Base-by-base conservation (phyloP, 2,329 filamentous ascomycete species). In the Neofusicoccum parvum region DNA sequence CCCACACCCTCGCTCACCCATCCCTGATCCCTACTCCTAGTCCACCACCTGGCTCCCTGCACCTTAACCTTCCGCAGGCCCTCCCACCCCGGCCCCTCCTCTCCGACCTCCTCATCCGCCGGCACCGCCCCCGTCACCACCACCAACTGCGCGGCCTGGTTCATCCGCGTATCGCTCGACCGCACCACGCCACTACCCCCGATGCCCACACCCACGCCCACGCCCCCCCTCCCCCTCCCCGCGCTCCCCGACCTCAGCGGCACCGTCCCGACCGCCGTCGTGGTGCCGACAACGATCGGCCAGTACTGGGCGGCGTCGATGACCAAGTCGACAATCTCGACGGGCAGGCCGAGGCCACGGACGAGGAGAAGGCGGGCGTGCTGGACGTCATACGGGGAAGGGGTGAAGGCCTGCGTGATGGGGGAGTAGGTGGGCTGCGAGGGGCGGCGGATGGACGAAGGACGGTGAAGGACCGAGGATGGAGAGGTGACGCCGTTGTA, bases 21-120 rank as follows among this genome's bases (percentile, higher is more conserved):
- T 3, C 75, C 75, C 56, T 77, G 75, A 58, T 77, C 75, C 5
- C 53, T 60, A 50, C 72, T 74, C 14, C 20, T 58, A 11, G 76
- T 54, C 1, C 67, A 51, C 48, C 75, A 76, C 2, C 20, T 64
- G 15, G 46, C 37, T 3, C 23, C 23, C 27, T n/a, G 51, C 11
- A 64, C 37, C 49, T 15, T 45, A 11, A 53, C 39, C 43, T 23
- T 60, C 41, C 56, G 36, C 56, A 48, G 6, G 9, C 56, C 56
- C 41, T 48, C 41, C 56, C 56, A 60, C 32, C 43, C 43, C 43
- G 6, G n/a, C 37, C 56, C 43, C 27, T 12, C 11, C 3, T 43
- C 39, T 10, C 56, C 56, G 23, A 58, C 15, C 3, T 34, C 27
- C 27, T 14, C 56, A 37, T 60, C 56, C 27, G 27, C 56, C n/a